These are phyloP conservation scores for Mucor racemosus DNA, from an alignment of 371 early-diverging fungal species.

Conservation along the genomic window DNA sequence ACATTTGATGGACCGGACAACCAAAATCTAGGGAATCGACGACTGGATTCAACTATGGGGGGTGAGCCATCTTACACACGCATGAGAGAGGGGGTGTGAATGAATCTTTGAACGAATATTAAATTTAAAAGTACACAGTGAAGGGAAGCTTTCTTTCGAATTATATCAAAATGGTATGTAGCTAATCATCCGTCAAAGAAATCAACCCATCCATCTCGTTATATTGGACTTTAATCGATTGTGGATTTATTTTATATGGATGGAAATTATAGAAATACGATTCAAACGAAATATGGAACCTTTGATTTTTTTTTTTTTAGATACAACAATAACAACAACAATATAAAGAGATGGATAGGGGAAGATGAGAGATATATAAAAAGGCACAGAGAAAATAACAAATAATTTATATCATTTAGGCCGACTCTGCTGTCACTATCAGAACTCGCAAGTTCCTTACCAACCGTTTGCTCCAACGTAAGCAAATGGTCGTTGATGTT, in stretches of 20 bases:
- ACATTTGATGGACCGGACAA: background rate
- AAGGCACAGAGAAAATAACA: background rate
- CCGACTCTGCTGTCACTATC: slow-evolving; percentile 88
- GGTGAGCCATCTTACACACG: background rate
- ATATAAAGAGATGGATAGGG: background rate
- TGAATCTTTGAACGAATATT: slow-evolving; percentile 4
- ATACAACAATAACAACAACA: background rate
- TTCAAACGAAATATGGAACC: too few species aligned
- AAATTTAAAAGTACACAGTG: slow-evolving; percentile 11
- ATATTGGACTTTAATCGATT: background rate
- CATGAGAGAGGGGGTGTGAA: background rate
- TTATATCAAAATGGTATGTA: slow-evolving; percentile 25
- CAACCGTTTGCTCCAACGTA: slow-evolving; percentile 97
- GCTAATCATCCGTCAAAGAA: slow-evolving; percentile 14
- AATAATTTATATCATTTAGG: slow-evolving; percentile 46
- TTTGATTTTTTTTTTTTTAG: background rate
- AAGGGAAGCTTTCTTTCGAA: slow-evolving; percentile 23
- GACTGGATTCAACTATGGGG: background rate
- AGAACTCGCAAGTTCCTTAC: slow-evolving; percentile 98
- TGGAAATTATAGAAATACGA: background rate
- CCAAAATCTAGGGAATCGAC: background rate
- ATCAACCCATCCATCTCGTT: slow-evolving; percentile 6
- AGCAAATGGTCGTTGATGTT: slow-evolving; percentile 98
- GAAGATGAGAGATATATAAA: background rate
- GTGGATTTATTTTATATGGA: background rate